Base-by-base conservation (phyloP, 2,329 filamentous ascomycete species). In the Beauveria sp. region DNA sequence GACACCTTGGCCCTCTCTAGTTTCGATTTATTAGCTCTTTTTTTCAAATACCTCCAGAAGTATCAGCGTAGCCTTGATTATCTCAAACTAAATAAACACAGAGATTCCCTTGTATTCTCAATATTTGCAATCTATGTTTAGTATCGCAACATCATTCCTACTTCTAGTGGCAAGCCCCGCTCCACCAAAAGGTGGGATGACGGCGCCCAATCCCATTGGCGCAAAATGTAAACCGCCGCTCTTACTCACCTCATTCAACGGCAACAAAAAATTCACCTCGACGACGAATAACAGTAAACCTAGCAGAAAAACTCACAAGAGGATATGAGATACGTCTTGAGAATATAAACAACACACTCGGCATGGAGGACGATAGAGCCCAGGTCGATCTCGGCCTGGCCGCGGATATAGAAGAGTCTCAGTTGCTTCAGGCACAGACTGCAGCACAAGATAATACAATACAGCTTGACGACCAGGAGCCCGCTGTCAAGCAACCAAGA, bases 351-450 rank as follows among this genome's bases (percentile, higher is more conserved):
- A 46, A 24, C 16, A 40, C 16, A 49, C 10, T 24, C 14, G 3
- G 28, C 28, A 93, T 93, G 90, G 90, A 93, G 72, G 86, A 90
- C 67, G 90, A 93, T 70, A 79, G 90, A 67, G 85, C 82, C 38
- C 79, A 85, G 64, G 83, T 86, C 38, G 88, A 92, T 69, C 75
- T 93, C 30, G 89, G 89, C 62, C 81, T 89, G 47, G 86, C 86
- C 14, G 81, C 84, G 57, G 85, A 89, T 65, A 85, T 88, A 46
- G 86, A 87, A 65, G 80, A 77, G 63, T 68, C 73, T 18, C 74
- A 77, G 62, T 65, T 72, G 63, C 71, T 74, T 47, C 69, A 77
- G 72, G 67, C 72, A 58, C 66, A 66, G 47, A 69, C 70, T 49
- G 66, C 70, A 53, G 58, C 68, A 53, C 63, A 70, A 57, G 63